Evolutionary conservation across 1,284 basidiomycete genomes (phyloP).

Genomic region (Cerioporus squamosus): DNA sequence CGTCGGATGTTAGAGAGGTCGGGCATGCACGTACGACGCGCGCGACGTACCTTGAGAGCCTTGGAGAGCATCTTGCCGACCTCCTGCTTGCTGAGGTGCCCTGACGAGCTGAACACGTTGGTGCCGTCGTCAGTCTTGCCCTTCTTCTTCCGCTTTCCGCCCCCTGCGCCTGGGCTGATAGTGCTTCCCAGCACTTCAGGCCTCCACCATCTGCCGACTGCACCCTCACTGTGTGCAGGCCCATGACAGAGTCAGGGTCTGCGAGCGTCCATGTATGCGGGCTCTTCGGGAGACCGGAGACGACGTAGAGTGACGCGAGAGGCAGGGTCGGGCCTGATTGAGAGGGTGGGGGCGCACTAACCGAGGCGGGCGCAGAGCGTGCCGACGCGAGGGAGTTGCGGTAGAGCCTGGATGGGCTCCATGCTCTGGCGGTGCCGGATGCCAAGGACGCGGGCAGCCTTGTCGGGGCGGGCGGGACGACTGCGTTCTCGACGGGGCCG

Average conservation of each 20-base stretch:
- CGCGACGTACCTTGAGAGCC: slow-evolving; percentile 75
- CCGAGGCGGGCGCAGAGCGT: slow-evolving; percentile 66
- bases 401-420: slow-evolving; percentile 78
- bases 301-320: slow-evolving; percentile 82
- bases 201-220: slow-evolving; percentile 92
- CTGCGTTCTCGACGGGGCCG: slow-evolving; percentile 26
- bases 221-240: slow-evolving; percentile 87
- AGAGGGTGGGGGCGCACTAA: slow-evolving; percentile 40
- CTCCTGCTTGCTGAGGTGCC: slow-evolving; percentile 80
- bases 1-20: neutral
- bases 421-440: slow-evolving; percentile 73
- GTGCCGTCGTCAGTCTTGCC: slow-evolving; percentile 57
- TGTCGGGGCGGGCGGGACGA: slow-evolving; percentile 37
- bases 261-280: slow-evolving; percentile 94
- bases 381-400: slow-evolving; percentile 78
- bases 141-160: slow-evolving; percentile 65
- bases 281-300: slow-evolving; percentile 82
- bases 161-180: slow-evolving; percentile 81
- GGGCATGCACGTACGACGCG: neutral
- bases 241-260: slow-evolving; percentile 85
- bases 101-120: slow-evolving; percentile 61
- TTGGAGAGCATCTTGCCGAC: slow-evolving; percentile 89
- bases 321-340: slow-evolving; percentile 68
- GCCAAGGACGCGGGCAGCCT: slow-evolving; percentile 76
- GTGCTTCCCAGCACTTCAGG: slow-evolving; percentile 92